Conservation (phyloP, 2,329 filamentous ascomycete species). For the Xylaria sp. region DNA sequence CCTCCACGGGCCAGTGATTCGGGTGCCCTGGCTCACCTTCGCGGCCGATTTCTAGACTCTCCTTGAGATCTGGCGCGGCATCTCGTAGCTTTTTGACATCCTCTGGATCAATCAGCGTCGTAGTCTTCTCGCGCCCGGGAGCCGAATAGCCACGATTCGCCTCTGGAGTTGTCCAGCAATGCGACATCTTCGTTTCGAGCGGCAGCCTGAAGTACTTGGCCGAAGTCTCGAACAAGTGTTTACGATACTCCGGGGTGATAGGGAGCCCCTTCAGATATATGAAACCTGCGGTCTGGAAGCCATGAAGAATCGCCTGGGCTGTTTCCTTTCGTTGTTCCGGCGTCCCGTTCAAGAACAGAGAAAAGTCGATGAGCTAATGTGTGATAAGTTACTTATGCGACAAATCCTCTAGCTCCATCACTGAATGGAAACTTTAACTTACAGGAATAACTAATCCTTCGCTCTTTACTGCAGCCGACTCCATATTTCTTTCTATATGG, state of each 20-base stretch:
- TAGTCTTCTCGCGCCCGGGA: slow-evolving; percentile 77
- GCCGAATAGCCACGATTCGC: slow-evolving; percentile 80
- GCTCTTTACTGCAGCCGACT: slow-evolving; percentile 59
- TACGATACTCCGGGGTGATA: slow-evolving; percentile 69
- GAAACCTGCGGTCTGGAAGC: slow-evolving; percentile 89
- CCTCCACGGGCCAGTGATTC: slow-evolving; percentile 78
- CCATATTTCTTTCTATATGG: slow-evolving; percentile 46
- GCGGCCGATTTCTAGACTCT: slow-evolving; percentile 72
- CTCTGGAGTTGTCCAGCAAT: slow-evolving; percentile 77
- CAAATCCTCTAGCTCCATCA: neutral
- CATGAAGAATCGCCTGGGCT: slow-evolving; percentile 77
- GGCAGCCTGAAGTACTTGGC: slow-evolving; percentile 77
- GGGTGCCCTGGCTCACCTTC: slow-evolving; percentile 69
- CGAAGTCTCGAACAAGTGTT: slow-evolving; percentile 73
- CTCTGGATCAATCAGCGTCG: slow-evolving; percentile 61
- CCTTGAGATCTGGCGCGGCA: slow-evolving; percentile 72
- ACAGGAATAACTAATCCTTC: slow-evolving; percentile 68
- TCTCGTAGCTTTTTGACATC: slow-evolving; percentile 70
- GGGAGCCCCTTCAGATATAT: slow-evolving; percentile 87
- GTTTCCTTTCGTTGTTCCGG: slow-evolving; percentile 69
- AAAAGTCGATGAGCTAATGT: slow-evolving; percentile 80
- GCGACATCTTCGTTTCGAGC: slow-evolving; percentile 68
- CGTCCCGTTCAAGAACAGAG: slow-evolving; percentile 73
- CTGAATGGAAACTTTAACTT: slow-evolving; percentile 41
- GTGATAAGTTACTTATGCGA: slow-evolving; percentile 28